phyloP scores from a whole-genome alignment of 1,139 yeast genomes.

The Ogataea hybrid region DNA sequence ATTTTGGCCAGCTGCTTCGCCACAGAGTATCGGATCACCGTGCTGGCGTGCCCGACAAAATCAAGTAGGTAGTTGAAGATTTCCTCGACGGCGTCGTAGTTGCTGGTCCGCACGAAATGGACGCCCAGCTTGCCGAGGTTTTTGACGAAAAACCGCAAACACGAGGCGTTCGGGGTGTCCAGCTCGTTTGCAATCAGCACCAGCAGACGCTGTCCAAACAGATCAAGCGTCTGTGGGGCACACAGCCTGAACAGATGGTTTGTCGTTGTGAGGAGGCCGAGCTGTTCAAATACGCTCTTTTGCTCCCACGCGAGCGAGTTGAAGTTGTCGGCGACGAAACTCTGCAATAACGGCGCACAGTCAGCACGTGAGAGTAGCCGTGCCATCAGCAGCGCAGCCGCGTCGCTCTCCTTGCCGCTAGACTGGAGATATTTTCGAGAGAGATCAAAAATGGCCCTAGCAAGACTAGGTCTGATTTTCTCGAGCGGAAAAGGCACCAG shows the following conservation, averaged over 20 bases:
- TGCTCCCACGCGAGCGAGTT: slow-evolving; percentile 20
- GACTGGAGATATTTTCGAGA: slow-evolving; percentile 35
- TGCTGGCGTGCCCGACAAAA: slow-evolving; percentile 35
- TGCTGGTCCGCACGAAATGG: slow-evolving; percentile 19
- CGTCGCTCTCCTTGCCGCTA: slow-evolving; percentile 47
- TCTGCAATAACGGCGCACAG: slow-evolving; percentile 12
- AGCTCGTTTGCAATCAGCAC: slow-evolving; percentile 16
- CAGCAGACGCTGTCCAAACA: slow-evolving; percentile 12
- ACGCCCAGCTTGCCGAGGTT: slow-evolving; percentile 37
- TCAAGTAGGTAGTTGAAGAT: slow-evolving; percentile 37
- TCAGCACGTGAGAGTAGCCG: slow-evolving; percentile 42
- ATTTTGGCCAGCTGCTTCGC: slow-evolving; percentile 47
- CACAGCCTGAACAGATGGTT: slow-evolving; percentile 25
- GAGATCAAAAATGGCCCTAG: slow-evolving; percentile 36
- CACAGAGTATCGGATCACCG: slow-evolving; percentile 42
- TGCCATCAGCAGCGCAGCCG: slow-evolving; percentile 42
- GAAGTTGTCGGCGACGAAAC: slow-evolving; percentile 22
- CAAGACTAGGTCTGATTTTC: slow-evolving; percentile 36
- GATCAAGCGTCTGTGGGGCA: slow-evolving; percentile 4
- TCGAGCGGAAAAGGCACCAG: slow-evolving; percentile 69
- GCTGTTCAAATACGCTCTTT: slow-evolving; percentile 10
- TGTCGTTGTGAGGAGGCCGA: slow-evolving; percentile 20
- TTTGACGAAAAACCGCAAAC: slow-evolving; percentile 33
- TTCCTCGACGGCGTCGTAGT: slow-evolving; percentile 39
- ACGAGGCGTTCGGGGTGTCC: slow-evolving; percentile 7